Conservation (phyloP, 2,329 filamentous ascomycete species). For the Penicillium polonicum region DNA sequence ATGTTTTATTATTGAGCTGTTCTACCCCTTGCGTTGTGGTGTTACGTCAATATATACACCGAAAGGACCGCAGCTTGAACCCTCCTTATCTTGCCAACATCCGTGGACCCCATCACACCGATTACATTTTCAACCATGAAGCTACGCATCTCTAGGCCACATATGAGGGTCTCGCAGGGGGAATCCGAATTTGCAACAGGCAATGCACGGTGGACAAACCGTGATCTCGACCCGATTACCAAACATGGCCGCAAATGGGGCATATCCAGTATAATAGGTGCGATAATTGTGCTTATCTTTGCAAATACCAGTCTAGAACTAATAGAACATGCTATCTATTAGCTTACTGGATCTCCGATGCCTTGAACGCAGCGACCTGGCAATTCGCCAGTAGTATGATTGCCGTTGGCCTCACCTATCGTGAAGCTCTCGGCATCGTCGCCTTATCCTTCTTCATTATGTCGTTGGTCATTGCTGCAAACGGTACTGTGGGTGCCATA, state of each 20-base stretch:
- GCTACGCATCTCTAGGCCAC: conserved; percentile 39
- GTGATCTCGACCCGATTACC: conserved; percentile 52
- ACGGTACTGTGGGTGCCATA: conserved; percentile 55
- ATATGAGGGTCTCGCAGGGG: conserved; percentile 46
- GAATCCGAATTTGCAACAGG: conserved; percentile 48
- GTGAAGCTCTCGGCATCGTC: conserved; percentile 51
- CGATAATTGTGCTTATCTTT: not conserved
- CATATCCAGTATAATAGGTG: conserved; percentile 44
- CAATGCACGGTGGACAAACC: conserved; percentile 48
- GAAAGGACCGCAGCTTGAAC: not conserved
- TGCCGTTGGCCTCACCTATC: conserved; percentile 54
- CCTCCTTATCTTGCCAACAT: not conserved
- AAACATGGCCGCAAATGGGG: conserved; percentile 48
- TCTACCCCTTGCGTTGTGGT: not conserved
- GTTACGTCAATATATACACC: not conserved
- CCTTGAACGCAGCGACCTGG: conserved; percentile 56
- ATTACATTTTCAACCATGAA: not conserved
- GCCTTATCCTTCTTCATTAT: conserved; percentile 54
- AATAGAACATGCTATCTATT: not conserved
- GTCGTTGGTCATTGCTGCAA: conserved; percentile 60
- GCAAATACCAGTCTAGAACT: not conserved
- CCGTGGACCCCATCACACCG: not conserved
- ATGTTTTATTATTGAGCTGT: not conserved
- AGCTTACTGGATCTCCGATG: conserved; percentile 55
- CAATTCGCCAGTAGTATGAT: conserved; percentile 53